Evolutionary conservation across 768 basidiomycete species (phyloP), one percentile per base, ranked within the genome.

Genomic region (Gloeostereum incarnatum): DNA sequence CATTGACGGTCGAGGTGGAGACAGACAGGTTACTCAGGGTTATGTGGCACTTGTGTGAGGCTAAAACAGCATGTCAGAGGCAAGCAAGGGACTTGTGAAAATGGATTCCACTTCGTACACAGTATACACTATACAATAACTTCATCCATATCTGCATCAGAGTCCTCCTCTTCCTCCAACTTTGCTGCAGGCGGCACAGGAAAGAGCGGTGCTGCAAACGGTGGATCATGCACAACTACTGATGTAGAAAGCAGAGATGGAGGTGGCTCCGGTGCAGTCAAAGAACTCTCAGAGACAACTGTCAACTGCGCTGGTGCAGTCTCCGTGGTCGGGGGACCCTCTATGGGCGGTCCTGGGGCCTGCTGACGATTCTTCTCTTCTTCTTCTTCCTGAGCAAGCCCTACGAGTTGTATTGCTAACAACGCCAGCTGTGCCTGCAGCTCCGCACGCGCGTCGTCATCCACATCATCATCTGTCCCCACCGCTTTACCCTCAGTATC

Each of bases 371-470:
- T 14, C 8, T 29, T 29, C 26, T 29, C 26, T 8, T 8, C 26
- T 14, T 29, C 9, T 8, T 8, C 26, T 31, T 57, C 59, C 36
- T 74, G 71, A 10, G 72, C 76, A 33, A 85, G 62, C 52, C 84
- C 84, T 18, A 73, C 71, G 18, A 88, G 53, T 49, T 87, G 85
- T 1, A 77, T 79, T 4, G 83, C 81, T 39, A 87, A 53, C 21
- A 87, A 64, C 2, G 77, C 82, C 31, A 87, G 63, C 45, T 81
- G 81, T 1, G 79, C 81, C 49, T 86, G 84, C 38, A 87, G 54
- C 38, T 78, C 73, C 24, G 83, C 81, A 13, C 85, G 68, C 32
- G 71, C 63, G 38, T 66, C 61, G 30, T 62, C 61, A 20, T 60
- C 55, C 4, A 65, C 55, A 26, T 54, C 55, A 38, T 29, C 29